These are phyloP conservation scores for Citrus trifoliata DNA, from an alignment of 345 rosid species.

Conservation along the genomic window DNA sequence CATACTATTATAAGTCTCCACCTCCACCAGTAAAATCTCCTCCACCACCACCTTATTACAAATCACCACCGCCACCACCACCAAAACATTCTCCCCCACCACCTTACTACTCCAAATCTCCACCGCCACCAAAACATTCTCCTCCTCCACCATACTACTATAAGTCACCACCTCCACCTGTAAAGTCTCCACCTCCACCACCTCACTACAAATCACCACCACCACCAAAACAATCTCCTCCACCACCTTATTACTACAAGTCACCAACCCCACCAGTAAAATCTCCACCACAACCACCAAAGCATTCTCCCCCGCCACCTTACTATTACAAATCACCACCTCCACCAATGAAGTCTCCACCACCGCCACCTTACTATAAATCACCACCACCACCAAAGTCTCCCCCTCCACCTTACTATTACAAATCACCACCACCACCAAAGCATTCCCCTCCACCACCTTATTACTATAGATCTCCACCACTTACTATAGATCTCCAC, in stretches of 20 bases:
- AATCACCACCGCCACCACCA: not conserved
- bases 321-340: slow-evolving; percentile 1
- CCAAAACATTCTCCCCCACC: not conserved
- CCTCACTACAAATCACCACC: not conserved
- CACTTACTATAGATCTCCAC: slow-evolving; percentile 4
- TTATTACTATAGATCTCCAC: slow-evolving; percentile 10
- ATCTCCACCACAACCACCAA: slow-evolving; percentile 12
- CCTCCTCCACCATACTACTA: not conserved
- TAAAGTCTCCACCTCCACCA: not conserved
- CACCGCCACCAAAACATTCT: not conserved
- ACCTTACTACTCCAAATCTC: not conserved
- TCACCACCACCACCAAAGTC: slow-evolving; percentile 5
- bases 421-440: slow-evolving; percentile 10
- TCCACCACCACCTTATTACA: not conserved
- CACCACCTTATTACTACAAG: not conserved
- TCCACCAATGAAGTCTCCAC: not conserved
- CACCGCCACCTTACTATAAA: not conserved
- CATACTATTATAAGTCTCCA: not conserved
- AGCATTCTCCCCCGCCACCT: slow-evolving; percentile 17
- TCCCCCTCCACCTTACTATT: not conserved
- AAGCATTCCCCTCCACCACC: slow-evolving; percentile 1
- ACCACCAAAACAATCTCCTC: not conserved
- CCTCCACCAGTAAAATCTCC: too few relatives aligned
- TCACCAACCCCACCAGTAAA: slow-evolving; percentile 8
- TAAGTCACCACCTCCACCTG: slow-evolving; percentile 1